Evolutionary conservation across 2,329 filamentous ascomycete genomes (phyloP).

Genomic region (Talaromyces sp.): DNA sequence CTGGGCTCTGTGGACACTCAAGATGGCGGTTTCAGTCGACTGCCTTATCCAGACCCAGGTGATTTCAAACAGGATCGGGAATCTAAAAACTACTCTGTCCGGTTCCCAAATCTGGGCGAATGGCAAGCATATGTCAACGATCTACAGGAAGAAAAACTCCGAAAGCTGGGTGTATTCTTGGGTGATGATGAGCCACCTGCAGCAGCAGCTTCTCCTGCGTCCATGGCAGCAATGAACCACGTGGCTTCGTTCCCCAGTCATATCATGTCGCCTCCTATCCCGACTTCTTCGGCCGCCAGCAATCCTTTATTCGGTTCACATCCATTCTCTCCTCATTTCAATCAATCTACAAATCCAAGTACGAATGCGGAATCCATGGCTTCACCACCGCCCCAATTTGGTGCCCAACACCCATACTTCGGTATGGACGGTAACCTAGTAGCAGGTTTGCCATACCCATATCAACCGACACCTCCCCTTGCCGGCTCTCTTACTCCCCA

Average conservation of each 20-base stretch:
- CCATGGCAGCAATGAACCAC: slow-evolving; percentile 58
- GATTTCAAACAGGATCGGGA: slow-evolving; percentile 34
- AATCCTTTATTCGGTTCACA: slow-evolving; percentile 58
- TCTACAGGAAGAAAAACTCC: slow-evolving; percentile 84
- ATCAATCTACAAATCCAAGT: slow-evolving; percentile 58
- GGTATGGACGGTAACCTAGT: slow-evolving; percentile 54
- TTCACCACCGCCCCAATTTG: slow-evolving; percentile 67
- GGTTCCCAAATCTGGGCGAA: slow-evolving; percentile 45
- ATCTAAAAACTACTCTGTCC: slow-evolving; percentile 29
- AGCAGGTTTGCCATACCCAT: slow-evolving; percentile 65
- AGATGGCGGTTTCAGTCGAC: slow-evolving; percentile 40
- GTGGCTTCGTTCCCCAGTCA: slow-evolving; percentile 61
- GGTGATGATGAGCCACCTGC: slow-evolving; percentile 66
- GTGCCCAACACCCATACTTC: slow-evolving; percentile 55
- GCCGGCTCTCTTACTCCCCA: slow-evolving; percentile 37
- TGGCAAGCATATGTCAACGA: slow-evolving; percentile 79
- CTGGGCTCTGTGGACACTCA: slow-evolving; percentile 22
- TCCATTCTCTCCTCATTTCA: slow-evolving; percentile 59
- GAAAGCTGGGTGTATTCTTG: slow-evolving; percentile 81
- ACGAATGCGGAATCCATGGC: slow-evolving; percentile 61
- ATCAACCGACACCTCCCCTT: slow-evolving; percentile 57
- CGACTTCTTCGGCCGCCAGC: slow-evolving; percentile 72
- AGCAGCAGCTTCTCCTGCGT: slow-evolving; percentile 64
- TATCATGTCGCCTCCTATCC: slow-evolving; percentile 78
- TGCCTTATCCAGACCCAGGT: slow-evolving; percentile 37